Evolutionary conservation across 1,284 basidiomycete species (phyloP).

Genomic region (Mrakiaceae sp.): DNA sequence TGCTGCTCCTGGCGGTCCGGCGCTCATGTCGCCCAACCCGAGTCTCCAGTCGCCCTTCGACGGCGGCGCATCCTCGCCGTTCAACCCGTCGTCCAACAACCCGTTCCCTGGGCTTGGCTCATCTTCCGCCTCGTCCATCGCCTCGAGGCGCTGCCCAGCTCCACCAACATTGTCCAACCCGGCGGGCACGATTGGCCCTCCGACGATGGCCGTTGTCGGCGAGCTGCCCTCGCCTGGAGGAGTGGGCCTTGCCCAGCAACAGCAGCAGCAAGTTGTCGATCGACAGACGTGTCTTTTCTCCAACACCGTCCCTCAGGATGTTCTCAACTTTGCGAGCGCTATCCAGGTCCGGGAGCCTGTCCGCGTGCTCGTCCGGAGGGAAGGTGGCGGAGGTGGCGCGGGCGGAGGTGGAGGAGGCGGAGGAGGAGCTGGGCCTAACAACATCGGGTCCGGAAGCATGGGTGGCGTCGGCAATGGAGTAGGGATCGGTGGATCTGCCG

Average conservation of each 20-base stretch:
- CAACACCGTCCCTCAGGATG: constrained; percentile 42
- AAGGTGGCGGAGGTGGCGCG: constrained; percentile 42
- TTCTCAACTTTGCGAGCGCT: constrained; percentile 41
- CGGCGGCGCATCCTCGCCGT: constrained; percentile 38
- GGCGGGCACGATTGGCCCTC: constrained; percentile 15
- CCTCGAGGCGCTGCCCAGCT: too few species aligned
- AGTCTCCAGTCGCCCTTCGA: constrained; percentile 32
- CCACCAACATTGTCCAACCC: constrained; percentile 5
- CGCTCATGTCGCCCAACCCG: constrained; percentile 15
- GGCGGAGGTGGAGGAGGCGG: constrained; percentile 43
- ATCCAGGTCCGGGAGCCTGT: constrained; percentile 80
- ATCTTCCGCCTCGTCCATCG: too few species aligned
- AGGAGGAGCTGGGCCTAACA: constrained; percentile 32
- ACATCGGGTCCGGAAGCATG: not conserved
- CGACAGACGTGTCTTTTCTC: constrained; percentile 92
- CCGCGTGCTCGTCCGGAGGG: constrained; percentile 87
- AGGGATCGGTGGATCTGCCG: too few species aligned
- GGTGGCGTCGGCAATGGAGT: too few species aligned
- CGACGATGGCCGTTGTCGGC: constrained; percentile 34
- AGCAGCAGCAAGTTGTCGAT: constrained; percentile 41
- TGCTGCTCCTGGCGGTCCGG: too few species aligned
- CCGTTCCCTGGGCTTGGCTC: constrained; percentile 35
- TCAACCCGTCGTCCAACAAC: constrained; percentile 39
- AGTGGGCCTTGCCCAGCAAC: too few species aligned
- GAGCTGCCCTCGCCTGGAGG: constrained; percentile 18